phyloP scores from a whole-genome alignment of 2,329 filamentous ascomycete genomes.

The Parafenestella ontariensis region DNA sequence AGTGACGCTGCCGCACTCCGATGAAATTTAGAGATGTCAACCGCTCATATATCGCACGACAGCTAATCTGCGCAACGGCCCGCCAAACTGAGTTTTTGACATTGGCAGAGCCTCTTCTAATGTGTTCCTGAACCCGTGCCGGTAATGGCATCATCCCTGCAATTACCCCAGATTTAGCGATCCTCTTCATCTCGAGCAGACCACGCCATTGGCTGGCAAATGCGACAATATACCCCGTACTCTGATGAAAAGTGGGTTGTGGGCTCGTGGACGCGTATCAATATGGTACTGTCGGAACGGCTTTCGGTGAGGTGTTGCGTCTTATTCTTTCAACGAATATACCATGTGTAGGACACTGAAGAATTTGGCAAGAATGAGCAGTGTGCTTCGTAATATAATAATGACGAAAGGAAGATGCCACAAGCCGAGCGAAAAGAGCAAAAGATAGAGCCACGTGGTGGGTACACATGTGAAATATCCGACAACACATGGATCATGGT shows the following conservation, averaged over 20 bases:
- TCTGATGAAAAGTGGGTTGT: background rate
- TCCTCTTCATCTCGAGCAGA: slow-evolving; percentile 13
- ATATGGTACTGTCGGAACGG: background rate
- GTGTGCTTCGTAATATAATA: no score
- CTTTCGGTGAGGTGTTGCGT: background rate
- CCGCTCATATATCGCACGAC: background rate
- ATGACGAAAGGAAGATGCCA: no score
- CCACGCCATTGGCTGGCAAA: slow-evolving; percentile 15
- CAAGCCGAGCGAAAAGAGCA: background rate
- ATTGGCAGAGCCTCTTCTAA: background rate
- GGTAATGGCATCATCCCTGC: slow-evolving; percentile 3
- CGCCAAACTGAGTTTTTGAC: background rate
- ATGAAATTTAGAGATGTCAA: background rate
- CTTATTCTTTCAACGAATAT: background rate
- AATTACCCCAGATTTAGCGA: slow-evolving; percentile 19
- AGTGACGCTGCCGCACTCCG: background rate
- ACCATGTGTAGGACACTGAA: background rate
- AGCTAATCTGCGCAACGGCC: background rate
- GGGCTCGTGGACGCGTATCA: background rate
- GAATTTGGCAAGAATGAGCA: no score
- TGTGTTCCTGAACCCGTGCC: background rate
- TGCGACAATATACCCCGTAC: slow-evolving; percentile 8
- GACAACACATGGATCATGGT: background rate
- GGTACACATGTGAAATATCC: background rate
- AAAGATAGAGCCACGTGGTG: background rate